Percentiles rank a stretch among this genome's conserved stretches.
Evolutionary conservation across 805 yeast genomes (phyloP).

Genomic region (Spathaspora arborariae): DNA sequence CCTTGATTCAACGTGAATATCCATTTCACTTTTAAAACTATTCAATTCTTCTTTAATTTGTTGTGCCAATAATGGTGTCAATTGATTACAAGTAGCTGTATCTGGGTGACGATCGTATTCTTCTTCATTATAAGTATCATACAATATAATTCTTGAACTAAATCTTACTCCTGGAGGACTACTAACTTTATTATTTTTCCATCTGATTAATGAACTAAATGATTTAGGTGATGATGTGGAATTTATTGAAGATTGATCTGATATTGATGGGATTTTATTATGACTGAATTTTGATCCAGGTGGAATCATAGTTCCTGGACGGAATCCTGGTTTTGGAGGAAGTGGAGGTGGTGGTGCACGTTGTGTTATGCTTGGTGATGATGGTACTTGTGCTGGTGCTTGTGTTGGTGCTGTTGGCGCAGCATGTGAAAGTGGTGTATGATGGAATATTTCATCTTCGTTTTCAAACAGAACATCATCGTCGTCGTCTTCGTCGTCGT

Average conservation of each 20-base stretch:
- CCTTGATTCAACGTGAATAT: constrained; percentile 71
- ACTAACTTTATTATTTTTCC: constrained; percentile 15
- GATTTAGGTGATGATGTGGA: constrained; percentile 28
- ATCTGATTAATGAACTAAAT: constrained; percentile 26
- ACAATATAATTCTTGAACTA: constrained; percentile 77
- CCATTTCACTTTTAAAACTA: constrained; percentile 74
- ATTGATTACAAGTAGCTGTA: constrained; percentile 84
- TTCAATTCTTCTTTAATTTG: constrained; percentile 84
- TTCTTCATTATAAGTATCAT: constrained; percentile 75
- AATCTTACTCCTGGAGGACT: constrained; percentile 47
- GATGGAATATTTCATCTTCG: constrained; percentile 1
- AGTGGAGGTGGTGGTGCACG: neutral
- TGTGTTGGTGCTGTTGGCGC: neutral
- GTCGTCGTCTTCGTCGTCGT: constrained; percentile 14
- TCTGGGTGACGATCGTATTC: constrained; percentile 95
- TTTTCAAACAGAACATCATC: constrained; percentile 7
- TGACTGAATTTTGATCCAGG: constrained; percentile 23
- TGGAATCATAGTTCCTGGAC: constrained; percentile 3
- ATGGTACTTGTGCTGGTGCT: constrained; percentile 1
- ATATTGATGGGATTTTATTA: constrained; percentile 27
- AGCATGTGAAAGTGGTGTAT: neutral
- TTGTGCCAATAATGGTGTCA: constrained; percentile 84
- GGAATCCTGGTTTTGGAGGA: constrained; percentile 3
- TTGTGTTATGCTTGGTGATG: neutral
- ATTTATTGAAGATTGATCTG: constrained; percentile 17